Base-by-base conservation (phyloP, 306 rosid species). In the Ormosia semicastrata region DNA sequence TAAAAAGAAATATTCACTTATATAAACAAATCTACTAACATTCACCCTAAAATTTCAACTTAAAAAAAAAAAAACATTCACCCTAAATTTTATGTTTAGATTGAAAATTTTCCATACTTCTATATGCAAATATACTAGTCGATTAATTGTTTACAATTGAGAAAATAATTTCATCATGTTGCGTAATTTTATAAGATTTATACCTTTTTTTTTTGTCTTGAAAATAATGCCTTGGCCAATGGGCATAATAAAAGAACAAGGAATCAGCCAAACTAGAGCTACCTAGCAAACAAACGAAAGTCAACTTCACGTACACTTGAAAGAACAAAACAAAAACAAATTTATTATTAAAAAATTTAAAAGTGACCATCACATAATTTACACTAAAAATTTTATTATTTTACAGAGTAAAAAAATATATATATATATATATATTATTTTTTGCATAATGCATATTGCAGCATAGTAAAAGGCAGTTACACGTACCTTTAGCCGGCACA, bases 401-500 rank as follows among this genome's bases (percentile, higher is more conserved):
- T 60, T 4, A 30, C 66, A 1, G 1, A 8, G 24, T 24, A 24
- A 0, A 24, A 24, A 24, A 24, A 24, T n/a, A 24, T 24, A 24
- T 24, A 24, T 24, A 24, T 24, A 24, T 24, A 24, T 24, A 24
- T 24, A 58, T 8, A 8, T 3, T 7, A 58, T 30, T 30, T 60
- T 4, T 24, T 30, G 66, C 66, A 29, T 0, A 30, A 36, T 32
- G 67, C 17, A 32, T 12, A 30, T 60, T 66, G 53, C 7, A 0
- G 3, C 40, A 34, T 6, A 54, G 49, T 8, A 34, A n/a, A 72
- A 34, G 56, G 8, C 0, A 24, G 7, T 12, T 10, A 10, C 15
- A 46, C 85, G 74, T 53, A 92, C 97, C 97, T 93, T 60, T 88
- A 7, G 97, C 94, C 85, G 97, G 97, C 91, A 93, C 76, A 85